Evolutionary conservation across 805 yeast species (phyloP).

Genomic region (Pichia manshurica): DNA sequence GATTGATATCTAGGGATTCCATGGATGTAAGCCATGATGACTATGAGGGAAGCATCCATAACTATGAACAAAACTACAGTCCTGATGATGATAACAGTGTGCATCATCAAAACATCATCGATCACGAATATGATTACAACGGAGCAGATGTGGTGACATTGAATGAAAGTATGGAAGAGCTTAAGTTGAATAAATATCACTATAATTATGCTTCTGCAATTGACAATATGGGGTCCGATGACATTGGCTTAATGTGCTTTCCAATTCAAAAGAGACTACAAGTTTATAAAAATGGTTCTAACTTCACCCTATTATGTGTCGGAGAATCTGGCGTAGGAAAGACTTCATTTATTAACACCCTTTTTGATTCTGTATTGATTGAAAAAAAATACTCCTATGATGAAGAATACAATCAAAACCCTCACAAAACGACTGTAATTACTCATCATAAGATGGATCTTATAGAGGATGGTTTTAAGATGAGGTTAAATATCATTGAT

Average conservation of each 20-base stretch:
- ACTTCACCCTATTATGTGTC: slow-evolving; percentile 76
- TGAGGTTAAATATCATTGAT: slow-evolving; percentile 59
- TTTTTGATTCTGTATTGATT: slow-evolving; percentile 50
- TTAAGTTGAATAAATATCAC: slow-evolving; percentile 13
- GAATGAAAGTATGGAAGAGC: slow-evolving; percentile 8
- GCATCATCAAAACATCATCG: not conserved
- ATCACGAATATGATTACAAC: not conserved
- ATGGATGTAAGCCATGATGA: not conserved
- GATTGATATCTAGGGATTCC: not conserved
- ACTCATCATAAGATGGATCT: slow-evolving; percentile 42
- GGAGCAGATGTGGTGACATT: not conserved
- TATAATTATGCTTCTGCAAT: slow-evolving; percentile 28
- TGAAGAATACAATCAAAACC: slow-evolving; percentile 16
- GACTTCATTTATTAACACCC: slow-evolving; percentile 72
- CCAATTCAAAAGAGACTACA: slow-evolving; percentile 28
- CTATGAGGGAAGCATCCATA: not conserved
- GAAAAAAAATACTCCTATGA: slow-evolving; percentile 22
- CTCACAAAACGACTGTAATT: slow-evolving; percentile 31
- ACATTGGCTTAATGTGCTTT: slow-evolving; percentile 27
- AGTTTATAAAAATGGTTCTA: slow-evolving; percentile 53
- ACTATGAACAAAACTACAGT: not conserved
- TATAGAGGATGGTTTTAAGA: slow-evolving; percentile 51
- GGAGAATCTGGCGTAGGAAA: slow-evolving; percentile 87
- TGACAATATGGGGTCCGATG: slow-evolving; percentile 20
- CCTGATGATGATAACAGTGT: slow-evolving; percentile 4